Conservation (phyloP, 257 asterid genomes). For the Solanum neorickii region DNA sequence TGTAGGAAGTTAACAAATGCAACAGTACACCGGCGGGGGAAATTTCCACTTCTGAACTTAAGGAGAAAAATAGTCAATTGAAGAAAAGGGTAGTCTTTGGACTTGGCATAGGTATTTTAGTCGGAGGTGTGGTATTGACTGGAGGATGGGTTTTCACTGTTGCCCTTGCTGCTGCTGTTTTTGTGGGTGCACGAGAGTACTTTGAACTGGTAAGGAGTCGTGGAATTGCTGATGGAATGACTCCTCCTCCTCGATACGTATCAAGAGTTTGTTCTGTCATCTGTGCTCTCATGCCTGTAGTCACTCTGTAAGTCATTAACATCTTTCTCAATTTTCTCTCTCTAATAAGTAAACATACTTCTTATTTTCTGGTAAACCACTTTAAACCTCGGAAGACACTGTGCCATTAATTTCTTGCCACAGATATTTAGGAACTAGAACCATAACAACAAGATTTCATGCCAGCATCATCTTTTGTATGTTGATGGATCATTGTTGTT, state of each 20-base stretch:
- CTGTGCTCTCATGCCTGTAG: slow-evolving; percentile 75
- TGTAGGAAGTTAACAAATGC: slow-evolving; percentile 64
- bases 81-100: slow-evolving; percentile 79
- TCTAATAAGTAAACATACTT: neutral
- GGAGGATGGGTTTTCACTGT: slow-evolving; percentile 90
- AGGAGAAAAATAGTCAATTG: slow-evolving; percentile 52
- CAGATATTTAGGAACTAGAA: neutral
- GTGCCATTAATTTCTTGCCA: neutral
- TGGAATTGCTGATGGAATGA: slow-evolving; percentile 91
- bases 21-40: slow-evolving; percentile 22
- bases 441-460: neutral
- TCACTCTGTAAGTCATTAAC: slow-evolving; percentile 70
- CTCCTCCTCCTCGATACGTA: slow-evolving; percentile 91
- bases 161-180: slow-evolving; percentile 70
- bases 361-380: neutral
- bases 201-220: slow-evolving; percentile 95
- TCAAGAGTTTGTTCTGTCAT: slow-evolving; percentile 82
- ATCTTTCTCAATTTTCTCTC: neutral
- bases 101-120: slow-evolving; percentile 69
- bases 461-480: neutral
- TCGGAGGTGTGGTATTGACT: slow-evolving; percentile 83
- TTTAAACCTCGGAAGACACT: neutral
- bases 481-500: neutral
- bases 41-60: slow-evolving; percentile 22
- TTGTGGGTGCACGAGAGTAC: slow-evolving; percentile 79